A percentile compares a stretch with the other conserved stretches of the same genome.
phyloP scores from a whole-genome alignment of 768 basidiomycete genomes.

The Boletus tomentosulus region DNA sequence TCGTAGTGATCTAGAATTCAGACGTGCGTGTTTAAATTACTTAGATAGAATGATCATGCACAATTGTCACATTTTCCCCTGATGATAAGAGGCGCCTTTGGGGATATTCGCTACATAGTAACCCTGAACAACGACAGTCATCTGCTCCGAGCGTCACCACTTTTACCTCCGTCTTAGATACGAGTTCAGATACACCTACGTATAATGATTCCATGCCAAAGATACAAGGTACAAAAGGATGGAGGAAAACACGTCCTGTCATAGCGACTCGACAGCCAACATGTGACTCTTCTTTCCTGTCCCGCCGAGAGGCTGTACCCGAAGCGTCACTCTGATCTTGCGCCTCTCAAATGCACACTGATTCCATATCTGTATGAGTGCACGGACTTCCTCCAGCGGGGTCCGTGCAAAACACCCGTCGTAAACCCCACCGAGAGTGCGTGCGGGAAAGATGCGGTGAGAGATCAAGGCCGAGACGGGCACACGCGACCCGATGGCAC shows the following conservation, averaged over 20 bases:
- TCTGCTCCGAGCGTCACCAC: too few relatives aligned
- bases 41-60: constrained; percentile 3
- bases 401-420: constrained; percentile 18
- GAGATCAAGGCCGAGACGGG: constrained; percentile 12
- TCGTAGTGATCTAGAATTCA: constrained; percentile 3
- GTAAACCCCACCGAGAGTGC: constrained; percentile 15
- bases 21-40: constrained; percentile 8
- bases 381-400: constrained; percentile 20
- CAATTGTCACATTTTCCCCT: neutral
- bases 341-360: constrained; percentile 32
- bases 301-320: constrained; percentile 1
- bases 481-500: constrained; percentile 21
- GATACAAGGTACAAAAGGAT: neutral
- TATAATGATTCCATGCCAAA: neutral
- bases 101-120: too few relatives aligned
- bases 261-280: constrained; percentile 28
- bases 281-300: constrained; percentile 4
- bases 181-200: constrained; percentile 3
- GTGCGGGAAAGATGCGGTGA: constrained; percentile 16
- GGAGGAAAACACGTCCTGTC: neutral
- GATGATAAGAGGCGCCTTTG: too few relatives aligned
- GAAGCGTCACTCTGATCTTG: constrained; percentile 22
- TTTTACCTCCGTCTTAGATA: too few relatives aligned
- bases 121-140: too few relatives aligned
- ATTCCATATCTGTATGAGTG: constrained; percentile 28